Evolutionary conservation across 164 flowering plant species (phyloP).

Genomic region (Berberis thunbergii): DNA sequence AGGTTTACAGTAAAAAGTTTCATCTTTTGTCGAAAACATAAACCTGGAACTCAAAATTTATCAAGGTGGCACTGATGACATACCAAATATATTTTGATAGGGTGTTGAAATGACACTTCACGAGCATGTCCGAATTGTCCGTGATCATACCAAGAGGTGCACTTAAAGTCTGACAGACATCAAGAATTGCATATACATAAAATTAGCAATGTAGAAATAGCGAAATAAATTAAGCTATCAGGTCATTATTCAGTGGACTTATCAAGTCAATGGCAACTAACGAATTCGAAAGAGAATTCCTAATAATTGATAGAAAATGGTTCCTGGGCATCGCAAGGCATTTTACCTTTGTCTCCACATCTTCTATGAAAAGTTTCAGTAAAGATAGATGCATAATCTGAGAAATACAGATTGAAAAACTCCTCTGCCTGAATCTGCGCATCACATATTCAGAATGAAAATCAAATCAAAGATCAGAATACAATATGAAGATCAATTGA

Average conservation of each 20-base stretch:
- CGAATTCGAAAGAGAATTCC: not conserved
- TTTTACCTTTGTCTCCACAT: slow-evolving; percentile 90
- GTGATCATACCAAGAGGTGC: slow-evolving; percentile 62
- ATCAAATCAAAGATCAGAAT: not conserved
- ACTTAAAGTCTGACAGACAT: slow-evolving; percentile 51
- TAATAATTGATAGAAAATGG: not conserved
- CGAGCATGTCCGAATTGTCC: slow-evolving; percentile 64
- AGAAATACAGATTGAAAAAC: slow-evolving; percentile 63
- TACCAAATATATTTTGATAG: slow-evolving; percentile 91
- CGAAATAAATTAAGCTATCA: not conserved
- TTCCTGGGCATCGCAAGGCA: not conserved
- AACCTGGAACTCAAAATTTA: too few relatives aligned
- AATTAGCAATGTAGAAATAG: not conserved
- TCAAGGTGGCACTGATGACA: not conserved
- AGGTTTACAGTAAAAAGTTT: too few relatives aligned
- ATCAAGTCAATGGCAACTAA: not conserved
- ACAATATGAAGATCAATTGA: not conserved
- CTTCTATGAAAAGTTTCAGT: slow-evolving; percentile 56
- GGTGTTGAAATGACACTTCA: slow-evolving; percentile 80
- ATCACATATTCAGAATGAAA: not conserved
- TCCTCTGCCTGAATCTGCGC: slow-evolving; percentile 70
- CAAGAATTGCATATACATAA: slow-evolving; percentile 4
- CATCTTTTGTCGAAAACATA: too few relatives aligned
- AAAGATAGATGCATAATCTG: slow-evolving; percentile 56
- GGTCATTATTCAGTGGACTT: not conserved